Base-by-base conservation (phyloP, 768 basidiomycete species). In the Xanthoconium stramineum region DNA sequence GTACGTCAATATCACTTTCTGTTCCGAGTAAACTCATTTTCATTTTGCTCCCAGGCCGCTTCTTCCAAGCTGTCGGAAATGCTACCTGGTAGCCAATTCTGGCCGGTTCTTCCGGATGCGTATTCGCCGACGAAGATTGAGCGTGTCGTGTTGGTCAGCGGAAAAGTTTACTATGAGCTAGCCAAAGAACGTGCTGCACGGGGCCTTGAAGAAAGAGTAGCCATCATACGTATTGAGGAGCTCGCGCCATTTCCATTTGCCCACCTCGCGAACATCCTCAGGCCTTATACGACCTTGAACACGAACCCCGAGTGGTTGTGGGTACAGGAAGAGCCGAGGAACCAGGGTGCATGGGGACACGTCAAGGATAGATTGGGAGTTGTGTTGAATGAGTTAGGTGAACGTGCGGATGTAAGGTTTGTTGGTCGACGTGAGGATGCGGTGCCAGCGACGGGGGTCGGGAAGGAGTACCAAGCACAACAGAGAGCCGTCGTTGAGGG, bases 101-200 rank as follows among this genome's bases (percentile, higher is more conserved):
- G 79, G 50, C 83, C 88, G 1, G 84, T 94, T 17, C 74, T 91
- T 9, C 71, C 75, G 7, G 89, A 90, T 61, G 8, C 47, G 43
- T 74, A 11, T 49, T 61, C 14, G 62, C 78, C 59, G 55, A 57
- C 68, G 6, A 69, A 73, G 13, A 82, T 82, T 20, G 75, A 83
- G 59, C 83, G 88, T 4, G 77, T 96, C n/a, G 76, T 93, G 28
- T 67, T 94, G 42, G 75, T 92, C 47, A 81, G 85, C 0, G 94
- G 94, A 13, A 96, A 96, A 74, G 70, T 93, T 2, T 96, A 91
- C 73, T 95, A 95, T 71, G 91, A 94, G 20, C 83, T 96, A 14
- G 72, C 80, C 58, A 90, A 88, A 60, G 83, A 88, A 54, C 83
- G 91, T 8, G 72, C 82, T 36, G 70, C 76, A 6, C 69, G 74